Percentiles rank a stretch among this genome's conserved stretches.
These are phyloP conservation scores for Mallotus japonicus DNA, from an alignment of 441 rosid species.

Conservation along the genomic window DNA sequence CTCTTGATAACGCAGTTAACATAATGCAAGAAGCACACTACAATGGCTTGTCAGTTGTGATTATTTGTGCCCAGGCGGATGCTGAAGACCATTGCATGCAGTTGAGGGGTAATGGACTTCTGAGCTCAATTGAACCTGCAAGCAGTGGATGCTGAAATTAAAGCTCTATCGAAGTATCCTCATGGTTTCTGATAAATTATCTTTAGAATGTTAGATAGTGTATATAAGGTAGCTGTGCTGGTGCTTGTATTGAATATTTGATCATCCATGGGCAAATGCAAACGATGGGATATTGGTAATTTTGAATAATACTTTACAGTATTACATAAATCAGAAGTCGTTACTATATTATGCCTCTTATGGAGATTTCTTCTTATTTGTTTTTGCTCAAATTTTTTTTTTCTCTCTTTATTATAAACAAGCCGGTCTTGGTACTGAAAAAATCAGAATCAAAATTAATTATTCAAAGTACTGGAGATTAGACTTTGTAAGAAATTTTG, in stretches of 20 bases:
- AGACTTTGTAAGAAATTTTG: no score
- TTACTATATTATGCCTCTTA: no score
- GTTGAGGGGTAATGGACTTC: conserved; percentile 85
- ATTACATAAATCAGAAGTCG: neutral
- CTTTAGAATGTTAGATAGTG: conserved; percentile 31
- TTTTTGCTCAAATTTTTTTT: no score
- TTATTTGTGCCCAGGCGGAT: conserved; percentile 85
- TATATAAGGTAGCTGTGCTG: conserved; percentile 31
- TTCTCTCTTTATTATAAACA: no score
- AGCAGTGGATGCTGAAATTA: conserved; percentile 75
- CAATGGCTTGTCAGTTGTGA: conserved; percentile 86
- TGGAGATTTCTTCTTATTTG: no score
- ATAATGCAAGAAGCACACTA: conserved; percentile 97
- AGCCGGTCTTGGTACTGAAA: no score
- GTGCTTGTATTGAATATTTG: conserved; percentile 18
- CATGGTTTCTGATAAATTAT: conserved; percentile 23
- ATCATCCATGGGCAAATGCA: conserved; percentile 24
- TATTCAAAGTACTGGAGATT: no score
- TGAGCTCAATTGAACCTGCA: conserved; percentile 91
- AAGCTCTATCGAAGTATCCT: neutral
- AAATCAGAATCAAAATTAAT: no score
- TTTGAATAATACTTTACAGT: conserved; percentile 27
- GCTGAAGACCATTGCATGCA: conserved; percentile 97
- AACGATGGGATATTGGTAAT: conserved; percentile 26
- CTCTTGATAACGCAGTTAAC: conserved; percentile 86